Evolutionary conservation across 805 yeast species (phyloP), one percentile per base, ranked within the genome.

Genomic region (Spathaspora arborariae): DNA sequence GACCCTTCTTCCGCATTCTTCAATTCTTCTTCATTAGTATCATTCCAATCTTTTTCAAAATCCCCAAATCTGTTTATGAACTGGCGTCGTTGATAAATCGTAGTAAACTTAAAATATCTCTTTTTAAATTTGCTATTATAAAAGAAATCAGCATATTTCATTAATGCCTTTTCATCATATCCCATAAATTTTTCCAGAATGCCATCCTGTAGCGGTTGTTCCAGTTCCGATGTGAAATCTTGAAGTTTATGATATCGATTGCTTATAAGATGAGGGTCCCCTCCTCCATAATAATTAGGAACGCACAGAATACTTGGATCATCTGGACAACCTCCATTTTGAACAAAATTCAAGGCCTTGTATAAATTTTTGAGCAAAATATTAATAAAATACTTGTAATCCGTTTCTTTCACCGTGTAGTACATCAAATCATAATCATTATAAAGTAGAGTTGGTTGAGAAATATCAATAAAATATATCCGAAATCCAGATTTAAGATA

Each of bases 401-500:
- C 66, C 1, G 70, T 67, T 47, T 71, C 75, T 39, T 65, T 62
- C 22, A 70, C 65, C 3, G 74, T 56, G 45, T 71, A 71, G 51
- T 62, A 71, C n/a, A 72, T 58, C n/a, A 72, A 52, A 42, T 72
- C 76, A 47, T 57, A 72, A 37, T 72, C 74, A 51, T 72, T 72
- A 54, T 68, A 68, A 19, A 72, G 54, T 41, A 64, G 43, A 3
- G 74, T 64, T 2, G 74, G 75, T 51, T 64, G 74, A 9, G 72
- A 60, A 5, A 72, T 57, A 49, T 77, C 80, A 35, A 77, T 61
- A 54, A 72, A 76, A 39, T 58, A 67, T 5, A 77, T 67, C 30
- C 72, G 60, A 47, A 80, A 72, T 2, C 83, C 81, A 0, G 78
- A 68, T 57, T 81, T 82, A 20, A 77, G 51, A 50, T 72, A 75